Evolutionary conservation across 306 rosid species (phyloP).

Genomic region (Quercus dentata): DNA sequence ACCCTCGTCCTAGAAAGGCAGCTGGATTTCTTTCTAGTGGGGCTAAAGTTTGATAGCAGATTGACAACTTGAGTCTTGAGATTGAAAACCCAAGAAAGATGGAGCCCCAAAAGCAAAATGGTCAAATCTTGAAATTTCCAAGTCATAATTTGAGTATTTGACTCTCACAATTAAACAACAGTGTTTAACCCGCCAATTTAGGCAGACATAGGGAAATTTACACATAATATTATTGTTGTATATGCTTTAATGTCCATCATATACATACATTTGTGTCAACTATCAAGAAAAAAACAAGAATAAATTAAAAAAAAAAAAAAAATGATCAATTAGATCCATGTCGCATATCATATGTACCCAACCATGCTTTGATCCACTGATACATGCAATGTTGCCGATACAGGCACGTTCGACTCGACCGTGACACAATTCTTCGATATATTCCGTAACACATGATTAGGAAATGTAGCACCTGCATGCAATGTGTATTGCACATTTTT

Average conservation of each 20-base stretch:
- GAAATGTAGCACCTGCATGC: constrained; percentile 24
- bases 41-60: too few relatives aligned
- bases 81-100: neutral
- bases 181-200: neutral
- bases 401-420: constrained; percentile 19
- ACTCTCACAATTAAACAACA: neutral
- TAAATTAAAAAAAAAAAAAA: neutral
- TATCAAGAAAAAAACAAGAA: too few relatives aligned
- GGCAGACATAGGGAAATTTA: neutral
- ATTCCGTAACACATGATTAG: constrained; percentile 26
- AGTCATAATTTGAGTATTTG: neutral
- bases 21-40: too few relatives aligned
- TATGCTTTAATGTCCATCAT: neutral
- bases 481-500: constrained; percentile 34
- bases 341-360: neutral
- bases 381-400: constrained; percentile 34
- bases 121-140: neutral
- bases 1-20: too few relatives aligned
- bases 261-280: neutral
- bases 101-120: neutral
- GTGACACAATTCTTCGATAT: constrained; percentile 19
- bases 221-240: neutral
- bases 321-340: neutral
- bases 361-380: constrained; percentile 33
- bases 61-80: too few relatives aligned